Evolutionary conservation across 169 alveolate genomes (phyloP).

Genomic region (Babesia gibsoni): DNA sequence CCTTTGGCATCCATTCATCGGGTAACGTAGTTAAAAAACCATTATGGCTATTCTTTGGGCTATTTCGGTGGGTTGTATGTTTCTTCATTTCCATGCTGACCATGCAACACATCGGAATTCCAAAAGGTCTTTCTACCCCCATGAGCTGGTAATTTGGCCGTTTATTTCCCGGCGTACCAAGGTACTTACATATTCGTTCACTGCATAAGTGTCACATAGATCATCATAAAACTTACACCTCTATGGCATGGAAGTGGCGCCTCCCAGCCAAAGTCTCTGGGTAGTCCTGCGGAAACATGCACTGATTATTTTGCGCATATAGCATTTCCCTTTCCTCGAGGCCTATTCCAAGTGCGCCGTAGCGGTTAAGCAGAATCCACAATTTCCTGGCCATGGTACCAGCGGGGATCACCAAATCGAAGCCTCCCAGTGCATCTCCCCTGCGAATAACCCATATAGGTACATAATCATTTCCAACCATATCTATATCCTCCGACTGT

Average conservation of each 20-base stretch:
- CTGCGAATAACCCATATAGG: slow-evolving; percentile 55
- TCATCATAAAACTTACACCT: slow-evolving; percentile 12
- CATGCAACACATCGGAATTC: slow-evolving; percentile 20
- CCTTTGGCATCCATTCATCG: slow-evolving; percentile 10
- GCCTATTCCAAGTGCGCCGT: slow-evolving; percentile 57
- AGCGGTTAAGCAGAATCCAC: slow-evolving; percentile 51
- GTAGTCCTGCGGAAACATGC: slow-evolving; percentile 60
- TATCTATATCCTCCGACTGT: too few relatives aligned
- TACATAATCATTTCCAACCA: neutral
- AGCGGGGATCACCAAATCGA: slow-evolving; percentile 51
- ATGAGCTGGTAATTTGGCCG: slow-evolving; percentile 48
- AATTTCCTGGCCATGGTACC: slow-evolving; percentile 45
- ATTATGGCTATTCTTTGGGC: neutral
- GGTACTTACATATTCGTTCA: slow-evolving; percentile 1
- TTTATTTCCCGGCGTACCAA: slow-evolving; percentile 44
- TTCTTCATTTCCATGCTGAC: too few relatives aligned
- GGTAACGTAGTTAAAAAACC: neutral
- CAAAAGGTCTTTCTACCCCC: slow-evolving; percentile 52
- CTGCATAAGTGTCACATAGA: neutral
- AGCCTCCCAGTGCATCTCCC: slow-evolving; percentile 32
- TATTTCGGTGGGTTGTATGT: too few relatives aligned
- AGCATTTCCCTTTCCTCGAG: slow-evolving; percentile 38
- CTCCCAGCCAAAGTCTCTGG: slow-evolving; percentile 64
- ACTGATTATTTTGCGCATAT: slow-evolving; percentile 16
- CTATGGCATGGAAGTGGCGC: neutral